A percentile compares a stretch with the other conserved stretches of the same genome.
Conservation (phyloP, 352 stramenopile species). For the Globisporangium yorkense region DNA sequence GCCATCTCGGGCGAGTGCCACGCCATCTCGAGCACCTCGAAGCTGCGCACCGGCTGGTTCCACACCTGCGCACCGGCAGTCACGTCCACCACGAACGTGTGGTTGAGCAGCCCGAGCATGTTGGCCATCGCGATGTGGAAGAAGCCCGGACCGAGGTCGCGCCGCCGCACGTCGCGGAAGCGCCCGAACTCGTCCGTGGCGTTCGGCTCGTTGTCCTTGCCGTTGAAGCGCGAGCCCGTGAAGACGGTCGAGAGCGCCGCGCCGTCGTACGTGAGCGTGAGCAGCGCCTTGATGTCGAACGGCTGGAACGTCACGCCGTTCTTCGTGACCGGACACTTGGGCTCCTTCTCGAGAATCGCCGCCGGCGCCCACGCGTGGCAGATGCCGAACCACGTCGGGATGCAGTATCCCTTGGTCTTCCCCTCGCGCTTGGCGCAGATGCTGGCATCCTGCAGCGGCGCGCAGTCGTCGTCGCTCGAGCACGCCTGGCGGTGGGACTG, state of each 20-base stretch:
- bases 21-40: slow-evolving; percentile 37
- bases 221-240: slow-evolving; percentile 15
- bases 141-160: slow-evolving; percentile 12
- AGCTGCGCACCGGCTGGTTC: slow-evolving; percentile 50
- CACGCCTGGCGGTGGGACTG: slow-evolving; percentile 23
- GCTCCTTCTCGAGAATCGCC: slow-evolving; percentile 41
- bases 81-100: slow-evolving; percentile 12
- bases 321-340: slow-evolving; percentile 33
- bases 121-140: slow-evolving; percentile 17
- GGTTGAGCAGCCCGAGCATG: slow-evolving; percentile 8
- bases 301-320: slow-evolving; percentile 51
- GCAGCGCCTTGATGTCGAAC: slow-evolving; percentile 27
- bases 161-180: slow-evolving; percentile 3
- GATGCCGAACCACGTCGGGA: slow-evolving; percentile 56
- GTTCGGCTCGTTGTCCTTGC: slow-evolving; percentile 1
- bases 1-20: slow-evolving; percentile 32
- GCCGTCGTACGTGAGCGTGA: slow-evolving; percentile 14
- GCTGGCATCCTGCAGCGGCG: slow-evolving; percentile 26
- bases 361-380: slow-evolving; percentile 58
- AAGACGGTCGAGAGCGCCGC: slow-evolving; percentile 8
- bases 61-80: slow-evolving; percentile 50
- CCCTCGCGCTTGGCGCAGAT: slow-evolving; percentile 35
- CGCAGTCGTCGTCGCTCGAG: slow-evolving; percentile 25
- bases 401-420: slow-evolving; percentile 28
- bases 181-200: slow-evolving; percentile 12